Evolutionary conservation across 768 basidiomycete species (phyloP).

Genomic region (Coprinellus aureogranulatus): DNA sequence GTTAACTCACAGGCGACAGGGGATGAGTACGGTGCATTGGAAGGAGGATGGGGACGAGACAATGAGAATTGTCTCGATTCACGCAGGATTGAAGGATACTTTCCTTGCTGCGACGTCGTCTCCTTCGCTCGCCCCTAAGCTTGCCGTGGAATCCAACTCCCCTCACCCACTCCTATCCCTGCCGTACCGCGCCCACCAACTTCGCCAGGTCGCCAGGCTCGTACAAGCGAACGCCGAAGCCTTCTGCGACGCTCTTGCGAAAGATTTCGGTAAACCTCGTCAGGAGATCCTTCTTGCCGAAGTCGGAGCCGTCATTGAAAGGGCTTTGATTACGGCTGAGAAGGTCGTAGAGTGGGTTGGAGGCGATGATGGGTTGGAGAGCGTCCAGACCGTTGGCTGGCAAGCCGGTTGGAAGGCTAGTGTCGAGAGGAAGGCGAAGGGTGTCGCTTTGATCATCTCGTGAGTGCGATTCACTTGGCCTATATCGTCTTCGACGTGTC

Average conservation of each 20-base stretch:
- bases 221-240: conserved; percentile 59
- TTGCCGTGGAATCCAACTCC: not conserved
- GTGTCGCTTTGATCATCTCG: conserved; percentile 60
- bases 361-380: conserved; percentile 30
- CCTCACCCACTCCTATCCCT: conserved; percentile 30
- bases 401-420: conserved; percentile 53
- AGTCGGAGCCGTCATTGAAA: conserved; percentile 40
- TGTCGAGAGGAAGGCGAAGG: conserved; percentile 57
- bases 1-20: no score
- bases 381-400: conserved; percentile 37
- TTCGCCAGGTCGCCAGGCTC: conserved; percentile 60
- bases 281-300: conserved; percentile 44
- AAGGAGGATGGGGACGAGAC: no score
- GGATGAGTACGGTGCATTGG: no score
- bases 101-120: no score
- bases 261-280: conserved; percentile 51
- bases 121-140: no score
- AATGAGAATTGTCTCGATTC: no score
- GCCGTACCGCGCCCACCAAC: conserved; percentile 61
- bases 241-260: conserved; percentile 44
- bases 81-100: no score
- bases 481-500: not conserved
- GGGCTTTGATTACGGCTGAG: conserved; percentile 41
- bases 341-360: conserved; percentile 59
- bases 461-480: conserved; percentile 28